Percentiles rank a stretch among this genome's conserved stretches.
Conservation (phyloP, 208 protist genomes). For the Leishmania aethiopica region DNA sequence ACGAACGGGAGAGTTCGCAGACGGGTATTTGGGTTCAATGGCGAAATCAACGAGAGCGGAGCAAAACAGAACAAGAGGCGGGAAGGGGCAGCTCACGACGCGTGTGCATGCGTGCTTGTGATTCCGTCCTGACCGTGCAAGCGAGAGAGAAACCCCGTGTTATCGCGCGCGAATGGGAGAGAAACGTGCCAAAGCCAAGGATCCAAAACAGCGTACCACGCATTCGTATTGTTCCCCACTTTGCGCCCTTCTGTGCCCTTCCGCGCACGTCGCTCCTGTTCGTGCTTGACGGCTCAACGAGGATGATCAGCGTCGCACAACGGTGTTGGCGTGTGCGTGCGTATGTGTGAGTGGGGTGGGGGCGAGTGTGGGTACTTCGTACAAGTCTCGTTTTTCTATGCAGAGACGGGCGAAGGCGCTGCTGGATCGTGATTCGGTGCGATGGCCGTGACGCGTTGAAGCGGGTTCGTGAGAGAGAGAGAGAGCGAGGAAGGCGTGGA, state of each 20-base stretch:
- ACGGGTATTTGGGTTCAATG: neutral
- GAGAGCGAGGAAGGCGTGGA: neutral
- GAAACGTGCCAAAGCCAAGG: neutral
- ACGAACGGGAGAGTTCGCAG: neutral
- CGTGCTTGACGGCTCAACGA: neutral
- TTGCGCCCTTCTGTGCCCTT: no score
- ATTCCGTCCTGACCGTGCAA: neutral
- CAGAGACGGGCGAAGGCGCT: neutral
- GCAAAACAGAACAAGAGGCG: neutral
- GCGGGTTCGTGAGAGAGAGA: neutral
- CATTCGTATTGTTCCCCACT: no score
- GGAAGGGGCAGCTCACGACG: neutral
- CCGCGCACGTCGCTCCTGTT: neutral
- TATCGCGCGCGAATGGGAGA: neutral
- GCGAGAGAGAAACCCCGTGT: neutral
- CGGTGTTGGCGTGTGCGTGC: neutral
- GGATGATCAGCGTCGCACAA: neutral
- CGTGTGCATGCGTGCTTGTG: neutral
- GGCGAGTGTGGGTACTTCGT: neutral
- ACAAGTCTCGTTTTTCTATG: neutral
- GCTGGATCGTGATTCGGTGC: neutral
- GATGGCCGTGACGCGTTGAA: neutral
- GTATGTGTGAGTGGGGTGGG: neutral
- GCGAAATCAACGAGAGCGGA: neutral
- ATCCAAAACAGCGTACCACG: neutral